Evolutionary conservation across 768 basidiomycete species (phyloP).

Genomic region (Tylopilus vinaceipallidus): DNA sequence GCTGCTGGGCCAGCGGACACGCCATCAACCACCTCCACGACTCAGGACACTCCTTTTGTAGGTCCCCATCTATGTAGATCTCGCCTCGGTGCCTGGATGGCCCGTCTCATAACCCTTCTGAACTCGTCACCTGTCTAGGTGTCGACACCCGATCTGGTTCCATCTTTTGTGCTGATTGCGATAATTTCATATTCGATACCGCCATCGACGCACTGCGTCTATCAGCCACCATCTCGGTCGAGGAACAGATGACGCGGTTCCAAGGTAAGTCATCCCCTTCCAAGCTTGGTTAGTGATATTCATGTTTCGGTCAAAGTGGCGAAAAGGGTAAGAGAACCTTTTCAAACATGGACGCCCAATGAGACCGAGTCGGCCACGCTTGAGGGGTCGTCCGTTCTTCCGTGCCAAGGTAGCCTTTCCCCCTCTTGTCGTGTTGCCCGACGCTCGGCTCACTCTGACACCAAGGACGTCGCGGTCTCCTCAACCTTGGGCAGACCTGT

Average conservation of each 20-base stretch:
- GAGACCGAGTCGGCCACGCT: constrained; percentile 44
- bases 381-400: constrained; percentile 47
- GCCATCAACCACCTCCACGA: constrained; percentile 54
- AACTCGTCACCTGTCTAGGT: constrained; percentile 41
- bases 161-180: constrained; percentile 71
- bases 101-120: not conserved
- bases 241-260: constrained; percentile 62
- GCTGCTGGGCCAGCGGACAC: constrained; percentile 69
- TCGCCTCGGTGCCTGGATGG: not conserved
- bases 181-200: constrained; percentile 69
- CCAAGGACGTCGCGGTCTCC: constrained; percentile 74
- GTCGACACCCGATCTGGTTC: constrained; percentile 72
- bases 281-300: too few species aligned
- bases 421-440: not conserved
- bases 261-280: constrained; percentile 32
- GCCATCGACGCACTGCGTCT: constrained; percentile 47
- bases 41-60: constrained; percentile 63
- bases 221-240: constrained; percentile 45
- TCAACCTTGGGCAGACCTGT: constrained; percentile 92
- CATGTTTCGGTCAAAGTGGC: constrained; percentile 27
- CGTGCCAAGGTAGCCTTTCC: constrained; percentile 65
- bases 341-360: constrained; percentile 47
- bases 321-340: constrained; percentile 45
- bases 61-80: constrained; percentile 29
- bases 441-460: constrained; percentile 4